Percentiles rank a stretch among this genome's conserved stretches.
phyloP scores from a whole-genome alignment of 140 eudicot genomes.

The Oenanthe javanica region DNA sequence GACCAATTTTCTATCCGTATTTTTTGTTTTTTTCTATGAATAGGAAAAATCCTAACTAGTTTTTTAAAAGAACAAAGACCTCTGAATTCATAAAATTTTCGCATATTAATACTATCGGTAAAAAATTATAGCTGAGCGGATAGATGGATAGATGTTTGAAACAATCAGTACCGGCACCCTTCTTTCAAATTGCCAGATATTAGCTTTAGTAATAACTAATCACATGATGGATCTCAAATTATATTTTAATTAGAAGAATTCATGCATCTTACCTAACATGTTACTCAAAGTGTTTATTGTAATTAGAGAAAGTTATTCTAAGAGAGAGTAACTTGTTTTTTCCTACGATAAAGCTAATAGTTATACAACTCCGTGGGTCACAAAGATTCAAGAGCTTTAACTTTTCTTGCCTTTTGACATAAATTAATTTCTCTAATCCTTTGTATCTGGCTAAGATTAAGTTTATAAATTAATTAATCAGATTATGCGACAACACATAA shows the following conservation, averaged over 20 bases:
- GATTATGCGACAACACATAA: not conserved
- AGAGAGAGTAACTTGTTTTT: not conserved
- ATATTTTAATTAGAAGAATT: not conserved
- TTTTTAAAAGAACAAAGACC: too few species aligned
- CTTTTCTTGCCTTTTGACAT: constrained; percentile 2
- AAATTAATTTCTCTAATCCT: not conserved
- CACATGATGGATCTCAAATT: too few species aligned
- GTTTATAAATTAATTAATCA: not conserved
- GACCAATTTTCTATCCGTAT: too few species aligned
- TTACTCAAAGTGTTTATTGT: not conserved
- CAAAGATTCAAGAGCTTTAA: constrained; percentile 6
- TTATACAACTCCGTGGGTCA: not conserved
- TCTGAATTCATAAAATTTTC: too few species aligned
- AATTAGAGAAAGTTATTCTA: not conserved
- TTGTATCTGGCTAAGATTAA: not conserved
- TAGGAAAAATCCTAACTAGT: too few species aligned
- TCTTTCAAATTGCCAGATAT: too few species aligned
- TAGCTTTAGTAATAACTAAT: too few species aligned
- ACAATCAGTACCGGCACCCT: too few species aligned
- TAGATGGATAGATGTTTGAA: too few species aligned
- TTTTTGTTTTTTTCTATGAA: too few species aligned
- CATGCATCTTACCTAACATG: constrained; percentile 2
- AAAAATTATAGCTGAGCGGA: too few species aligned
- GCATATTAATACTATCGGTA: too few species aligned
- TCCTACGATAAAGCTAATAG: not conserved